phyloP scores from a whole-genome alignment of 164 flowering plant genomes.

The Nelumbo lutea region DNA sequence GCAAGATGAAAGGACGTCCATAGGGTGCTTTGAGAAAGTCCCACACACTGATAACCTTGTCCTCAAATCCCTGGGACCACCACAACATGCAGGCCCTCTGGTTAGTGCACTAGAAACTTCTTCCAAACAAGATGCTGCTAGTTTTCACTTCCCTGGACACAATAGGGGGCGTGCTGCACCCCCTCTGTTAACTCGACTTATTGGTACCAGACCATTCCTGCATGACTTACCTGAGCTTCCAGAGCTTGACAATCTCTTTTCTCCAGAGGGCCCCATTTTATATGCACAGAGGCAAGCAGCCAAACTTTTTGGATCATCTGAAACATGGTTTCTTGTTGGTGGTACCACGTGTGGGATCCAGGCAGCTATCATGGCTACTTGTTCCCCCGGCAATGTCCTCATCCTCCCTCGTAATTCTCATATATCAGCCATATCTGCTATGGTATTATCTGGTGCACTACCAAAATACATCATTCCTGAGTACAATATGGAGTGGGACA shows the following conservation, averaged over 20 bases:
- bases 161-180: slow-evolving; percentile 77
- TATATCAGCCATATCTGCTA: slow-evolving; percentile 46
- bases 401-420: slow-evolving; percentile 48
- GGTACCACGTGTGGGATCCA: slow-evolving; percentile 59
- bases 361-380: slow-evolving; percentile 55
- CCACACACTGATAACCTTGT: not conserved
- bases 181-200: slow-evolving; percentile 30
- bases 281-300: slow-evolving; percentile 48
- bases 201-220: slow-evolving; percentile 35
- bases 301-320: slow-evolving; percentile 43
- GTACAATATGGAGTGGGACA: slow-evolving; percentile 41
- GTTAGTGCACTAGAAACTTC: slow-evolving; percentile 59
- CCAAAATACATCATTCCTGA: slow-evolving; percentile 46
- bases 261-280: slow-evolving; percentile 42
- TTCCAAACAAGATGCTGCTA: slow-evolving; percentile 52
- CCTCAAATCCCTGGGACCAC: not conserved
- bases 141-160: slow-evolving; percentile 85
- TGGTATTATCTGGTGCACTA: slow-evolving; percentile 45
- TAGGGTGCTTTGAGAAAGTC: not conserved
- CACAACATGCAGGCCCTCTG: slow-evolving; percentile 25
- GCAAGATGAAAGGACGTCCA: not conserved
- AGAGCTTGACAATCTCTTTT: slow-evolving; percentile 48
- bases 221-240: slow-evolving; percentile 53
- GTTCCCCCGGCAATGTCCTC: slow-evolving; percentile 47
- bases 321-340: slow-evolving; percentile 61